Base-by-base conservation (phyloP, 169 alveolate genomes). In the Theileria annulata region DNA sequence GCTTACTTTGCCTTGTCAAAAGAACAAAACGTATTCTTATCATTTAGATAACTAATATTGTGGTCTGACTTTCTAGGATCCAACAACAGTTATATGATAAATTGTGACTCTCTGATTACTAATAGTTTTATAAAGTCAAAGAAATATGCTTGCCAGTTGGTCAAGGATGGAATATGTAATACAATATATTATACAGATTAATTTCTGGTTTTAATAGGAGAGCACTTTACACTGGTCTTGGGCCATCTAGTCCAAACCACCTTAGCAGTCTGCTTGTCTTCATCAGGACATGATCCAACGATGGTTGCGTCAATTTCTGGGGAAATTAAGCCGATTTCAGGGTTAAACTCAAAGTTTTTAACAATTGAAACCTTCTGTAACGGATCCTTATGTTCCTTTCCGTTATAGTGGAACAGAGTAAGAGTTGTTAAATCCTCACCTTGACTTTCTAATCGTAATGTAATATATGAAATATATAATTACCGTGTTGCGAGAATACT, bases 221-320 rank as follows among this genome's bases (percentile, higher is more conserved):
- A 27, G 31, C 49, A 27, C 33, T 42, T 17, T 21, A 79, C 80
- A 59, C 56, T 51, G n/a, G 87, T 79, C 28, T 58, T 67, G 6
- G 87, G 87, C 87, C 87, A 79, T 21, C 87, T 48, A 23, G 87
- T 79, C 87, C 87, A 79, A 35, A 79, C 23, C 37, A 66, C 63
- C 87, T 54, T 79, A 1, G 79, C 87, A 49, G 66, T 9, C 12
- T 69, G 33, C 31, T n/a, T 27, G n/a, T 59, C 48, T 0, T 23
- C 12, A 31, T 31, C 68, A 15, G 42, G 25, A 13, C 75, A 72
- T 37, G n/a, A 37, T n/a, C 87, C 87, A 33, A 71, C 69, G 12
- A 79, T 79, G 51, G 35, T 35, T 6, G 80, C 31, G 42, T 79
- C 87, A n/a, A 79, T 56, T 15, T 47, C 75, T 21, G 30, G 30